Evolutionary conservation across 2,329 filamentous ascomycete species (phyloP).

Genomic region (Lachnum nothofagi): DNA sequence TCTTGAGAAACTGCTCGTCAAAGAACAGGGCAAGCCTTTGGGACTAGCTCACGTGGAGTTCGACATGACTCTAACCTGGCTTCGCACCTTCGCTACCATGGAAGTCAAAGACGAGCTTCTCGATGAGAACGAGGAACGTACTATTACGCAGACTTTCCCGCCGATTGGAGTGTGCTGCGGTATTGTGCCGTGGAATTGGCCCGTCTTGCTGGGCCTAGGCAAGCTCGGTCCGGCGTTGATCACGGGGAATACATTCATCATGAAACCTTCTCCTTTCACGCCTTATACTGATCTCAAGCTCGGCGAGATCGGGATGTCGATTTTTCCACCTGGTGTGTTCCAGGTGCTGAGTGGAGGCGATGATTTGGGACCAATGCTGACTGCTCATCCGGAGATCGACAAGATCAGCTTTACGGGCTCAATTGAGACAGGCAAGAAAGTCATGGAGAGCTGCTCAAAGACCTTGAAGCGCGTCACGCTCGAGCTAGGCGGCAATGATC

Average conservation of each 20-base stretch:
- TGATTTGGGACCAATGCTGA: slow-evolving; percentile 47
- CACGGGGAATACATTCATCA: slow-evolving; percentile 49
- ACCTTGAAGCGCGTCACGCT: slow-evolving; percentile 51
- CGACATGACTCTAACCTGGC: slow-evolving; percentile 8
- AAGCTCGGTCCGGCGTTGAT: slow-evolving; percentile 47
- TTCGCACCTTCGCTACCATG: slow-evolving; percentile 4
- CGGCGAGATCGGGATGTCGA: slow-evolving; percentile 42
- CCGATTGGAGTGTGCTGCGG: slow-evolving; percentile 48
- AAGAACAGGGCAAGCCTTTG: slow-evolving; percentile 48
- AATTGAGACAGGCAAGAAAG: slow-evolving; percentile 42
- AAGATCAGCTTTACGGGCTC: slow-evolving; percentile 57
- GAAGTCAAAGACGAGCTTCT: slow-evolving; percentile 6
- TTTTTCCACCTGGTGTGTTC: slow-evolving; percentile 50
- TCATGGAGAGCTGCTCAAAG: slow-evolving; percentile 45
- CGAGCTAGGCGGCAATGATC: slow-evolving; percentile 51
- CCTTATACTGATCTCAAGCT: slow-evolving; percentile 48
- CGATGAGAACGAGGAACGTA: slow-evolving; percentile 4
- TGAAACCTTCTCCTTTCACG: slow-evolving; percentile 54
- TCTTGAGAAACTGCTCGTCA: slow-evolving; percentile 40
- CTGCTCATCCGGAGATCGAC: slow-evolving; percentile 46
- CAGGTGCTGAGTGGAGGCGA: slow-evolving; percentile 39
- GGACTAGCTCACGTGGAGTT: slow-evolving; percentile 14
- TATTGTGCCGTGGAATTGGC: slow-evolving; percentile 58
- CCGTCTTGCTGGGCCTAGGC: slow-evolving; percentile 41
- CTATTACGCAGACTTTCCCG: neutral